These are phyloP conservation scores for Termitomyces sp. DNA, from an alignment of 768 basidiomycete genomes.

Conservation along the genomic window DNA sequence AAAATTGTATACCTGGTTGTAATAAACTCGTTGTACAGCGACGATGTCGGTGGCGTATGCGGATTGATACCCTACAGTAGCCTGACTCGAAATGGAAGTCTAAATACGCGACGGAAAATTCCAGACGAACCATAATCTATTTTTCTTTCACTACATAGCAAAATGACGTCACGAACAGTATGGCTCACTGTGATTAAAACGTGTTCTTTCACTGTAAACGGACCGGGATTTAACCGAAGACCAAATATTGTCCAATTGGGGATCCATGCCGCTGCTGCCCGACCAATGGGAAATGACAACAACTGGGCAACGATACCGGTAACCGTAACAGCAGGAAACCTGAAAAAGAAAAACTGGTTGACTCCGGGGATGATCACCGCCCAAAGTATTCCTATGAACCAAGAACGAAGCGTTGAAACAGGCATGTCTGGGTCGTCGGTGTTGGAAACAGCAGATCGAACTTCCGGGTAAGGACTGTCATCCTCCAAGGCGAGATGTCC, in stretches of 20 bases:
- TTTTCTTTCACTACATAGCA: not conserved
- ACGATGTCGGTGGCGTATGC: constrained; percentile 73
- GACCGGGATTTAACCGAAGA: constrained; percentile 64
- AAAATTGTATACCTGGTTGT: constrained; percentile 56
- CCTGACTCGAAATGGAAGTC: constrained; percentile 27
- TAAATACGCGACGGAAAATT: constrained; percentile 6
- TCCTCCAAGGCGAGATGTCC: constrained; percentile 39
- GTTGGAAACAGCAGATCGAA: constrained; percentile 63
- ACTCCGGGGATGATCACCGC: constrained; percentile 51
- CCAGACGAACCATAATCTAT: constrained; percentile 32
- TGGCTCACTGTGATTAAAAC: constrained; percentile 47
- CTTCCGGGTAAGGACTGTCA: constrained; percentile 78
- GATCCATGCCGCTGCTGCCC: constrained; percentile 44
- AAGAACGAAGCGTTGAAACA: constrained; percentile 42
- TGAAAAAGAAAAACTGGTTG: constrained; percentile 53
- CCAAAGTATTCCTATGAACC: constrained; percentile 50
- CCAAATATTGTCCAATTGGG: constrained; percentile 56
- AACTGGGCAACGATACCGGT: constrained; percentile 60
- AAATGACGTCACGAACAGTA: not conserved
- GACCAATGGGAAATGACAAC: constrained; percentile 64
- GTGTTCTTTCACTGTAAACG: constrained; percentile 74
- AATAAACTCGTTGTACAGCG: constrained; percentile 63
- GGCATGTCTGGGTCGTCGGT: constrained; percentile 59
- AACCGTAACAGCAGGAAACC: constrained; percentile 33
- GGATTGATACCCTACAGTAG: constrained; percentile 49